Percentiles rank a stretch among this genome's conserved stretches.
Conservation (phyloP, 192 early-diverging fungal genomes). For the Hyaloraphidium curvatum region DNA sequence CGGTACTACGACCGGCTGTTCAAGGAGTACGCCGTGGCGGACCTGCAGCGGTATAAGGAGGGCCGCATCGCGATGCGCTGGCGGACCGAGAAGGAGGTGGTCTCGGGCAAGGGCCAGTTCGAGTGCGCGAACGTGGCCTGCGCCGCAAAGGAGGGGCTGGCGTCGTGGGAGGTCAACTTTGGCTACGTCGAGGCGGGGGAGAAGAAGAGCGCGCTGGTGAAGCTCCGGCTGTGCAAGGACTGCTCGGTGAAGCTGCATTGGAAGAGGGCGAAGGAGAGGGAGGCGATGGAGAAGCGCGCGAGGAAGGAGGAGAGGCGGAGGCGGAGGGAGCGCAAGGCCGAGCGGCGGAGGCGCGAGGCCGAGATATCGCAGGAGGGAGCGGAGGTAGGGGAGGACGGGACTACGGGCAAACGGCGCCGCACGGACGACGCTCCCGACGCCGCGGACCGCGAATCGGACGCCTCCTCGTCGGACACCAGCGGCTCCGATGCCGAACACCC, state of each 20-base stretch:
- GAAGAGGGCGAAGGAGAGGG: slow-evolving; percentile 30
- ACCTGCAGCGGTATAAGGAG: slow-evolving; percentile 50
- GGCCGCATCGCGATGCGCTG: slow-evolving; percentile 51
- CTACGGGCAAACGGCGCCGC: too few relatives aligned
- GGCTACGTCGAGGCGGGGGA: slow-evolving; percentile 49
- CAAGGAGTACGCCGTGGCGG: slow-evolving; percentile 61
- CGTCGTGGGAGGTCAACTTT: slow-evolving; percentile 78
- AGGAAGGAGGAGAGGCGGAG: slow-evolving; percentile 5
- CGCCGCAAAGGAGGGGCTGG: slow-evolving; percentile 10
- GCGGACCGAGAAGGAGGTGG: slow-evolving; percentile 45
- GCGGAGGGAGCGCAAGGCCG: slow-evolving; percentile 4
- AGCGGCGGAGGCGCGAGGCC: neutral
- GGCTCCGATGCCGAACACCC: too few relatives aligned
- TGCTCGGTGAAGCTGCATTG: slow-evolving; percentile 61
- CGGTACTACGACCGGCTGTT: slow-evolving; percentile 73
- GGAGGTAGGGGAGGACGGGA: neutral
- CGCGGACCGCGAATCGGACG: too few relatives aligned
- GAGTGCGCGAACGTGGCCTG: neutral
- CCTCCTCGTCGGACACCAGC: too few relatives aligned
- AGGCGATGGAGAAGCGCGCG: slow-evolving; percentile 9
- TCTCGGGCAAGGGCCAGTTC: slow-evolving; percentile 37
- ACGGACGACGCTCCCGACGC: too few relatives aligned
- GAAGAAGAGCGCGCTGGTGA: slow-evolving; percentile 64
- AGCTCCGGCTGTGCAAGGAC: slow-evolving; percentile 45
- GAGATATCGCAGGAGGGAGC: slow-evolving; percentile 2